Evolutionary conservation across 805 yeast genomes (phyloP).

Genomic region (Schwanniomyces yamadae): DNA sequence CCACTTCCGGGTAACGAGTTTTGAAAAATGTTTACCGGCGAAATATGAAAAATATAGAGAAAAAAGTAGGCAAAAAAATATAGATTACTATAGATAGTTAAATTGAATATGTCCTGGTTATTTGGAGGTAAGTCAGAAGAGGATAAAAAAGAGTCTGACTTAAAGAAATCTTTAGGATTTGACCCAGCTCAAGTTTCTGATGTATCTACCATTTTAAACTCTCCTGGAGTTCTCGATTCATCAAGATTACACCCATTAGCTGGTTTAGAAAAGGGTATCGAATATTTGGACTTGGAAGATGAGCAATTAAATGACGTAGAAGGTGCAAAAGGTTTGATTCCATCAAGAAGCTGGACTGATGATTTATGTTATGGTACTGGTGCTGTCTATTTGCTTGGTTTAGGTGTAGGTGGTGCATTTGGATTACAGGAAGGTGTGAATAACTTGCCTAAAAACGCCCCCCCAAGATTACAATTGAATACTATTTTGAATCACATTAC

Average conservation of each 20-base stretch:
- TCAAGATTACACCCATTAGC: slow-evolving; percentile 86
- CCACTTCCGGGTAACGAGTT: slow-evolving; percentile 7
- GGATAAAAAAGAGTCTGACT: slow-evolving; percentile 18
- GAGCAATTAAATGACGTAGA: slow-evolving; percentile 67
- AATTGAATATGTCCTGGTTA: slow-evolving; percentile 47
- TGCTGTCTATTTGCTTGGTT: slow-evolving; percentile 81
- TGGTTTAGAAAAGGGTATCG: slow-evolving; percentile 85
- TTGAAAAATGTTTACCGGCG: slow-evolving; percentile 5
- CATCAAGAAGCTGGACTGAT: slow-evolving; percentile 97
- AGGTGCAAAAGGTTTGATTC: slow-evolving; percentile 86
- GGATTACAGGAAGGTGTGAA: slow-evolving; percentile 86
- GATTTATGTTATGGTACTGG: slow-evolving; percentile 98
- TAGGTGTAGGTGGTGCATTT: slow-evolving; percentile 85
- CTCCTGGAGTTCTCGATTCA: slow-evolving; percentile 65
- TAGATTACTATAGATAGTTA: neutral
- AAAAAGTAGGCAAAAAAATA: slow-evolving; percentile 1
- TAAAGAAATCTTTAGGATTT: slow-evolving; percentile 49
- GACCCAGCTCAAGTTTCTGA: slow-evolving; percentile 65
- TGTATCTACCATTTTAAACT: slow-evolving; percentile 59
- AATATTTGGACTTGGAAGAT: slow-evolving; percentile 87
- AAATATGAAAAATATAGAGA: slow-evolving; percentile 2
- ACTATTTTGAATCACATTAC: slow-evolving; percentile 90
- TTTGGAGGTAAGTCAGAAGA: slow-evolving; percentile 40
- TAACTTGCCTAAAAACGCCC: slow-evolving; percentile 70
- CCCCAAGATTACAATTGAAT: slow-evolving; percentile 81